phyloP scores from a whole-genome alignment of 1,284 basidiomycete species.

The Pascua guehoae region DNA sequence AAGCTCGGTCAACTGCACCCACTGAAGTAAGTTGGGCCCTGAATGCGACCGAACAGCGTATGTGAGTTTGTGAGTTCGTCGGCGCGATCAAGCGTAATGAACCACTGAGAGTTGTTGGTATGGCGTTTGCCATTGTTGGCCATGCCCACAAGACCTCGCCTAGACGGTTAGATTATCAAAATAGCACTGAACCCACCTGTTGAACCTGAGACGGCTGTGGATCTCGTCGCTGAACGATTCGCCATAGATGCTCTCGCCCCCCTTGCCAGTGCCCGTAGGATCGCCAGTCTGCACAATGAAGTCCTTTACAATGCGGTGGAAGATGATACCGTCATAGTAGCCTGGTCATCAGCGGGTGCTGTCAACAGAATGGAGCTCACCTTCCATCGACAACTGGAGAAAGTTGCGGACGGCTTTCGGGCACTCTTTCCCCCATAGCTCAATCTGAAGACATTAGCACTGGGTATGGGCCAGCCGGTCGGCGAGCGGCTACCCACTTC shows the following conservation, averaged over 20 bases:
- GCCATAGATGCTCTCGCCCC: slow-evolving; percentile 88
- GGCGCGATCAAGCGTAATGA: slow-evolving; percentile 83
- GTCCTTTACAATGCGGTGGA: slow-evolving; percentile 75
- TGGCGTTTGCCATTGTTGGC: slow-evolving; percentile 82
- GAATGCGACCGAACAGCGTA: slow-evolving; percentile 68
- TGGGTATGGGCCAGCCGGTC: too few relatives aligned
- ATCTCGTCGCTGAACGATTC: slow-evolving; percentile 90
- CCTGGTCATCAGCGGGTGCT: slow-evolving; percentile 54
- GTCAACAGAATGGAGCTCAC: slow-evolving; percentile 51
- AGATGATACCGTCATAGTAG: slow-evolving; percentile 92
- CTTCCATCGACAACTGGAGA: slow-evolving; percentile 83
- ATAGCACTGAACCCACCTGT: slow-evolving; percentile 25
- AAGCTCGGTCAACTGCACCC: slow-evolving; percentile 42
- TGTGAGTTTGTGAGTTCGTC: slow-evolving; percentile 86
- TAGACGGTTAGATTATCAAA: slow-evolving; percentile 55
- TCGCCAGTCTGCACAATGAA: slow-evolving; percentile 97
- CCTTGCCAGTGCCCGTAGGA: slow-evolving; percentile 80
- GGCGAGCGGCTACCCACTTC: slow-evolving; percentile 51
- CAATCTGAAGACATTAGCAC: slow-evolving; percentile 55
- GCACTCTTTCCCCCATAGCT: slow-evolving; percentile 92
- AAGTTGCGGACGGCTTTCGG: slow-evolving; percentile 93
- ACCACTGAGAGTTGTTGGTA: slow-evolving; percentile 84
- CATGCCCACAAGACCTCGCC: slow-evolving; percentile 86
- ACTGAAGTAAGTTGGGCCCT: slow-evolving; percentile 78
- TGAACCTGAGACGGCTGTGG: slow-evolving; percentile 71